A percentile compares a stretch with the other conserved stretches of the same genome.
Conservation (phyloP, 345 rosid genomes). For the Mercurialis annua region DNA sequence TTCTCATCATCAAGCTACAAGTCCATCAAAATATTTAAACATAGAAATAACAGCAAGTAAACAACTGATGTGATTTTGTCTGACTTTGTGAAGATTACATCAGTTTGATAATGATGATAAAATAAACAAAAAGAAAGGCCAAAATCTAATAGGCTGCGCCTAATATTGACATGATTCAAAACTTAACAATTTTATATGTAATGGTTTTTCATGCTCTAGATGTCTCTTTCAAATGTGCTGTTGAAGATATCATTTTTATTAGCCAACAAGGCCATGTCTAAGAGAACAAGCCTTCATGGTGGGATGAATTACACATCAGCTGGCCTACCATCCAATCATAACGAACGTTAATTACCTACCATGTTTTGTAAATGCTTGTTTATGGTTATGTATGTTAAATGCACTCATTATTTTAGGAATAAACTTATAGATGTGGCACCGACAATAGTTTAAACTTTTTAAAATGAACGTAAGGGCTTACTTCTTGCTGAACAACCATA, state of each 20-base stretch:
- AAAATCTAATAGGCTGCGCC: not conserved
- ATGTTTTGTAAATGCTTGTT: not conserved
- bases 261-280: not conserved
- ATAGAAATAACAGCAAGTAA: not conserved
- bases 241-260: not conserved
- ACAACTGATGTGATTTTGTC: not conserved
- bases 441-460: slow-evolving; percentile 13
- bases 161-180: not conserved
- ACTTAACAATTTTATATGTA: not conserved
- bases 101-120: not conserved
- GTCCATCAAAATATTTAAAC: not conserved
- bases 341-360: not conserved
- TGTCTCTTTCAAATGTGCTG: slow-evolving; percentile 1
- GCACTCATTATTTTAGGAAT: not conserved
- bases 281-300: slow-evolving; percentile 1
- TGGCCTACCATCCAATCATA: slow-evolving; percentile 9
- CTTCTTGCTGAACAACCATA: slow-evolving; percentile 1
- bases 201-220: not conserved
- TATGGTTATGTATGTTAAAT: not conserved
- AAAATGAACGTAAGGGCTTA: not conserved
- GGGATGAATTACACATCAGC: not conserved
- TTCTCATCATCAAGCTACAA: not conserved
- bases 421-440: not conserved
- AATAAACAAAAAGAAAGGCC: slow-evolving; percentile 6
- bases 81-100: slow-evolving; percentile 10